Evolutionary conservation across 2,329 filamentous ascomycete genomes (phyloP), one percentile per base, ranked within the genome.

Genomic region (Nothophaeocryptopus gaeumannii): DNA sequence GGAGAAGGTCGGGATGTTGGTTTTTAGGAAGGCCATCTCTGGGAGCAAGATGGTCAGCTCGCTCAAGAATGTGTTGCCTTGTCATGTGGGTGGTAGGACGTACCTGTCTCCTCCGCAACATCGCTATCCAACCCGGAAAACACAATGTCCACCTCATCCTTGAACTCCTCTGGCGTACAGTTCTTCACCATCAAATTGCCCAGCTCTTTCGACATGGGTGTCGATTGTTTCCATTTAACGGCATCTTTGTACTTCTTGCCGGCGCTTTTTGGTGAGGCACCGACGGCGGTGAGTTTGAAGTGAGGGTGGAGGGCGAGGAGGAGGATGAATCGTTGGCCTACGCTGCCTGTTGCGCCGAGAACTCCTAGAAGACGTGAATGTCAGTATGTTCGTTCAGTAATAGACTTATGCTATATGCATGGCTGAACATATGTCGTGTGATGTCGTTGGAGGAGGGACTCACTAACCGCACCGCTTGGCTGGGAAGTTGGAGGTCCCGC

Each of bases 191-290:
- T 80, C 62, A 97, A 78, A 58, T 91, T 85, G 59, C 83, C 89
- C 51, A 95, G 74, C 56, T 78, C 78, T 56, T 84, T 77, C 37
- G 85, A 85, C 80, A 96, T 95, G 47, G 89, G 87, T 49, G 82
- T 75, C 8, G 88, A 81, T 75, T 97, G 92, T 78, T 96, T 96
- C 93, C 93, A 97, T 63, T 83, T 83, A 56, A 95, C 91, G 34
- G 91, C 92, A 80, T 96, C 89, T 72, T 85, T 86, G 78, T 97
- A 97, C 68, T 86, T 87, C 78, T 96, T 96, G 66, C 91, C 91
- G 5, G 89, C 89, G 8, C 90, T 96, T 51, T 89, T 83, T 51
- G 88, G 83, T 13, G 90, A 96, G 32, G 93, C 93, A 56, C 93
- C 93, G 42, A 97, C 82, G 51, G 90, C 90, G 58, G 93, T 86